Evolutionary conservation across 495 filamentous ascomycete species (phyloP), one percentile per base, ranked within the genome.

Genomic region (Penicillium chermesinum): DNA sequence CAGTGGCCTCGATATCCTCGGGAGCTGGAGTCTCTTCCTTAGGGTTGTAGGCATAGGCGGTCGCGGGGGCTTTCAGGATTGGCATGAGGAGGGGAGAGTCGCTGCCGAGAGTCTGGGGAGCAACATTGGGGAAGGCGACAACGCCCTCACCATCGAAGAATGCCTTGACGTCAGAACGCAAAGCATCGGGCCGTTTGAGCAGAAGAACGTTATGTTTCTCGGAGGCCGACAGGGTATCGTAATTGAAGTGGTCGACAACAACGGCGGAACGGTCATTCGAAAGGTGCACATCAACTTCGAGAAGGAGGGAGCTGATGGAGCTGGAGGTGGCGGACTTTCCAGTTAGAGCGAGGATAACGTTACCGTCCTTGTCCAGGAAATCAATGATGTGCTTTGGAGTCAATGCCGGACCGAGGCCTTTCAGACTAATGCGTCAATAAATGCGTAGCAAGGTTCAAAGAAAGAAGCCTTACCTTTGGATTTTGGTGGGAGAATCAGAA

Each of bases 231-330:
- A 78, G 44, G 33, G 78, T 78, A 59, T 96, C 91, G 69, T 94
- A 89, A 70, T 88, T 88, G 80, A 95, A 96, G 76, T 98, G 93
- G 64, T 98, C 93, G 35, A 97, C 82, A 1, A 93, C 84, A 22
- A 91, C 70, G 27, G 86, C 80, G 33, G 84, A 84, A 54, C 88
- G 86, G 61, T 95, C 94, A 3, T 77, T 68, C n/a, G 94, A 85
- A 12, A 96, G 80, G 57, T 89, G 80, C 61, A 98, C 88, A 61
- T 95, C 94, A 62, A 96, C 72, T 69, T 98, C 91, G 52, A 89
- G 73, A 48, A 96, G 87, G 18, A 96, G 79, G 46, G 89, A 91
- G 58, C 83, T 84, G 54, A 95, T 75, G 43, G 85, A 81, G 53
- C 83, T 83, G 25, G 94, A 86, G 7, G 86, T 86, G 5, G 85